Percentiles rank a stretch among this genome's conserved stretches.
Evolutionary conservation across 208 protist species (phyloP).

Genomic region (Acanthamoeba culbertsoni): DNA sequence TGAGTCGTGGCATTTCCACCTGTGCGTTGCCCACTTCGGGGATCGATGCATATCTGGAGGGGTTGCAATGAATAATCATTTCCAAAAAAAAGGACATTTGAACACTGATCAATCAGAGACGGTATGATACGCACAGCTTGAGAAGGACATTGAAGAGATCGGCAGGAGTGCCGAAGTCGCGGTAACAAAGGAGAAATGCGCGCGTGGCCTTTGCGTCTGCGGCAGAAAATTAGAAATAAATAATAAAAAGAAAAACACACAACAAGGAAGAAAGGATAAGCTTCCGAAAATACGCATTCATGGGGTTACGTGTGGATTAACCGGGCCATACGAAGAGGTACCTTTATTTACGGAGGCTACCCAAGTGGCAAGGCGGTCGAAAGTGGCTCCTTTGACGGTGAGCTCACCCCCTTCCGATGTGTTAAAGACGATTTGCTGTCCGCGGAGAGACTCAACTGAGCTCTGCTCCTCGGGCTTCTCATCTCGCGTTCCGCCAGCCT

Average conservation of each 20-base stretch:
- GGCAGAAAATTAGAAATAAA: too few species aligned
- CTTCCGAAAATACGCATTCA: too few species aligned
- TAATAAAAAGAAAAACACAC: too few species aligned
- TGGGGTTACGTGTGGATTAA: too few species aligned
- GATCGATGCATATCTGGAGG: not conserved
- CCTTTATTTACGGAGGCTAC: not conserved
- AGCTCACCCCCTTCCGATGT: not conserved
- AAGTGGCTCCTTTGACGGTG: slow-evolving; percentile 24
- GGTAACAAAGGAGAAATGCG: slow-evolving; percentile 26
- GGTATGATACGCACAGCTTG: not conserved
- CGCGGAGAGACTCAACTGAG: not conserved
- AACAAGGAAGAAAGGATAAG: too few species aligned
- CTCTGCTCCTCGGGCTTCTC: slow-evolving; percentile 35
- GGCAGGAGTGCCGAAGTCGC: not conserved
- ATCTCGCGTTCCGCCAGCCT: too few species aligned
- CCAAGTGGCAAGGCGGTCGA: slow-evolving; percentile 23
- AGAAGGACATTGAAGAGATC: slow-evolving; percentile 34
- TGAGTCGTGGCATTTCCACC: not conserved
- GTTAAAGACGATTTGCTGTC: not conserved
- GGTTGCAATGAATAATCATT: not conserved
- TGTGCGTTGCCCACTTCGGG: not conserved
- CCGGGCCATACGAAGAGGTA: too few species aligned
- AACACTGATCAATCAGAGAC: not conserved
- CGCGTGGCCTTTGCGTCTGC: not conserved
- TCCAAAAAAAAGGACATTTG: not conserved